Evolutionary conservation across 192 early-diverging fungal species (phyloP).

Genomic region (Gigaspora rosea): DNA sequence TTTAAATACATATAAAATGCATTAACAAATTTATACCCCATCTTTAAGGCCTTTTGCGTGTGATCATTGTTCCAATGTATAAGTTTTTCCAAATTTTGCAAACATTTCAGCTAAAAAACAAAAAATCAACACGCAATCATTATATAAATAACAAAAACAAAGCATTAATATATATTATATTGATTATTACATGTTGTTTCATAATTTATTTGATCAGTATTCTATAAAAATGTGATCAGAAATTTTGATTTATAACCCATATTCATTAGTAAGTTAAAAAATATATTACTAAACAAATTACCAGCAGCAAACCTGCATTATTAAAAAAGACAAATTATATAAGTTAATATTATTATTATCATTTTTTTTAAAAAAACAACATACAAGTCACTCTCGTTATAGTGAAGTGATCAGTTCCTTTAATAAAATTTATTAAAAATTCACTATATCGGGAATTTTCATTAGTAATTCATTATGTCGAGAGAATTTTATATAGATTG

Average conservation of each 20-base stretch:
- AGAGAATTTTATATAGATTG: no score
- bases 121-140: neutral
- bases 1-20: neutral
- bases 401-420: neutral
- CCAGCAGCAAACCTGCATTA: neutral
- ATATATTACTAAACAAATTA: neutral
- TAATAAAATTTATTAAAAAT: no score
- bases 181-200: neutral
- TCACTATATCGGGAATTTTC: no score
- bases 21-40: slow-evolving; percentile 39
- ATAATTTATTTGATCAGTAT: neutral
- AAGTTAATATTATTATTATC: no score
- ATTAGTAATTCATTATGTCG: no score
- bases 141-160: no score
- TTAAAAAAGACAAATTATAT: neutral
- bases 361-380: neutral
- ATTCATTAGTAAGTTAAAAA: neutral
- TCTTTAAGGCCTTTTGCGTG: slow-evolving; percentile 72
- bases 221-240: neutral
- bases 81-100: slow-evolving; percentile 67
- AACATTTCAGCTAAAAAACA: slow-evolving; percentile 67
- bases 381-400: neutral
- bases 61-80: slow-evolving; percentile 66
- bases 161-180: neutral
- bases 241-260: neutral